Evolutionary conservation across 192 early-diverging fungal species (phyloP), one percentile per base, ranked within the genome.

Genomic region (Entomortierella beljakovae): DNA sequence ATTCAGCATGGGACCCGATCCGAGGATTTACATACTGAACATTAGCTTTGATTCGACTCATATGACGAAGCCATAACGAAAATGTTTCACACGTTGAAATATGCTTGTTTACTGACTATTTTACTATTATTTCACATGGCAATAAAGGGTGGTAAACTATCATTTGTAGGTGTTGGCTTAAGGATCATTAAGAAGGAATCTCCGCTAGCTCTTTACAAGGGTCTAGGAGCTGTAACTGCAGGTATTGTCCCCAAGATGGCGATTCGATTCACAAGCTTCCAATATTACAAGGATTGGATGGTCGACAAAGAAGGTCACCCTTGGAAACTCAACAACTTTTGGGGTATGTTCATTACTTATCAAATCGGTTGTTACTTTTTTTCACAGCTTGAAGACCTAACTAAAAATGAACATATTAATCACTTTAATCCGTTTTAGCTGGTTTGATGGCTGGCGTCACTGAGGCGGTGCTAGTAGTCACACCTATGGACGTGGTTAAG

Each of bases 231-330:
- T 10, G 96, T 99, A 3, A 92, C 96, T 15, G 88, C 95, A 5
- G 96, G 97, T 38, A 99, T 99, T 69, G 95, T 99, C 18, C 97
- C 97, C 71, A 99, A 99, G 88, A 98, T 98, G 96, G 97, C 96
- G 26, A 99, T 99, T 75, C 92, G 97, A 51, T 99, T 99, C 86
- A 94, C 93, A 7, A 95, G 93, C 54, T 98, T 99, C 71, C 96
- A 99, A 82, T 86, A 89, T 49, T 99, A 96, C 88, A 98, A 99
- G 85, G 84, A 87, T 10, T 82, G 85, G 68, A 71, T 98, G 64
- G 91, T 85, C 82, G 70, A 91, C 93, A 37, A 64, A 59, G 25
- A 90, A 85, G 38, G 92, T 91, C 74, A 95, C 92, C 82, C 57
- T 91, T 59, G 89, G 93, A 92, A 84, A 60, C 85, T 87, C 22